A percentile compares a stretch with the other conserved stretches of the same genome.
Conservation (phyloP, 208 protist genomes). For the Acanthamoeba healyi region DNA sequence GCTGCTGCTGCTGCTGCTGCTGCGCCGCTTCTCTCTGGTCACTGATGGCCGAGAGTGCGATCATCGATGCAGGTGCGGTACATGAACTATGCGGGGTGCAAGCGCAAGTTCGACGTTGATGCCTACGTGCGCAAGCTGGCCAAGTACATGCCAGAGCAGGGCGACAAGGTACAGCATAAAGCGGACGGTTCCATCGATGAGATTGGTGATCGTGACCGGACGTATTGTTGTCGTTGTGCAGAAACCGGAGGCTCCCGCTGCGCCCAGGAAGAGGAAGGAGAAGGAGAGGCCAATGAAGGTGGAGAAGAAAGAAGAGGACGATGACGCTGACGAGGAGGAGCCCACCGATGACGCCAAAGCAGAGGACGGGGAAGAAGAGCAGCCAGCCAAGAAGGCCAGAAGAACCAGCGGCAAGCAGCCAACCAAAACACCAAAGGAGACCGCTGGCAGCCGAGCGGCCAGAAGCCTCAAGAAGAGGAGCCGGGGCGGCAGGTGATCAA, state of each 20-base stretch:
- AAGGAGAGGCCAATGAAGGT: too few relatives aligned
- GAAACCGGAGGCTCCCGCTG: neutral
- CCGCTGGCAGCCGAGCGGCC: neutral
- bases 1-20: too few relatives aligned
- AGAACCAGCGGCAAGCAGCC: neutral
- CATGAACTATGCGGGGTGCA: constrained; percentile 88
- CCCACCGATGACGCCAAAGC: neutral
- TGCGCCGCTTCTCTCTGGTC: too few relatives aligned
- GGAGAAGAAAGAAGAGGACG: neutral
- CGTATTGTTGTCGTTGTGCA: neutral
- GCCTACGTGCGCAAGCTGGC: constrained; percentile 60
- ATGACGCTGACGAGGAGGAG: neutral
- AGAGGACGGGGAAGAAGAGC: neutral
- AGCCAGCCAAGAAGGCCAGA: neutral
- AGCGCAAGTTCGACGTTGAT: constrained; percentile 85
- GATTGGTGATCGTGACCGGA: too few relatives aligned
- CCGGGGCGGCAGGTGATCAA: neutral
- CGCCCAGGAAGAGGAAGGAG: neutral
- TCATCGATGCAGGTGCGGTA: constrained; percentile 75
- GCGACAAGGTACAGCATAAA: neutral
- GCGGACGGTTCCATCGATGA: neutral
- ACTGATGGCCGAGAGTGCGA: too few relatives aligned
- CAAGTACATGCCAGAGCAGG: neutral
- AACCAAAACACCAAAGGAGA: neutral
- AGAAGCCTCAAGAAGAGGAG: neutral